Evolutionary conservation across 2,329 filamentous ascomycete genomes (phyloP).

Genomic region (Aspergillus tubingensis): DNA sequence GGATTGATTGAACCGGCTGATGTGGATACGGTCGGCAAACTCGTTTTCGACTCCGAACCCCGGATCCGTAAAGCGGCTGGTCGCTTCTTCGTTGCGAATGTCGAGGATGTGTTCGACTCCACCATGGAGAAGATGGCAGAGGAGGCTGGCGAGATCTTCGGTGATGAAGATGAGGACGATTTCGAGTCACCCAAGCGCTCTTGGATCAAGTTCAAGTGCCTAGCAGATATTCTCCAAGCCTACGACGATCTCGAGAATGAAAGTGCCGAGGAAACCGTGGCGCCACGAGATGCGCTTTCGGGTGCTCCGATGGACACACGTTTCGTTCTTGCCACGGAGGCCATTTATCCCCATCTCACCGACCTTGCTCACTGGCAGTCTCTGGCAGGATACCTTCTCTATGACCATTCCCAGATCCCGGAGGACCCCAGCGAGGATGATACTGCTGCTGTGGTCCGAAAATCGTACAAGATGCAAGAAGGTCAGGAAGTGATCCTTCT

Average conservation of each 20-base stretch:
- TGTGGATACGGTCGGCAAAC: constrained; percentile 80
- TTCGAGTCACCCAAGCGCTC: constrained; percentile 73
- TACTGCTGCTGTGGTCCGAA: constrained; percentile 65
- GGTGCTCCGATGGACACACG: constrained; percentile 72
- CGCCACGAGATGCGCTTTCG: constrained; percentile 51
- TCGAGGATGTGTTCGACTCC: constrained; percentile 76
- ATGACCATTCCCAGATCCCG: constrained; percentile 75
- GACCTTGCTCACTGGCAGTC: constrained; percentile 86
- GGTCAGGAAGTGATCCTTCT: constrained; percentile 82
- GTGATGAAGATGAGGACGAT: constrained; percentile 70
- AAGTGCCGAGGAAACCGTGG: constrained; percentile 24
- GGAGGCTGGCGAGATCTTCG: constrained; percentile 72
- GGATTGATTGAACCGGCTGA: constrained; percentile 89
- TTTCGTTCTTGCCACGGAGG: constrained; percentile 82
- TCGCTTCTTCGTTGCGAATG: constrained; percentile 84
- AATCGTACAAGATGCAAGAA: constrained; percentile 70
- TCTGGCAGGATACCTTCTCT: constrained; percentile 84
- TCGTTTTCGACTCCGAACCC: constrained; percentile 85
- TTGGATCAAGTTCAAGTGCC: constrained; percentile 90
- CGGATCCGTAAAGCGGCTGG: constrained; percentile 86
- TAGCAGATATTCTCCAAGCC: constrained; percentile 77
- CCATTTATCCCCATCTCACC: constrained; percentile 76
- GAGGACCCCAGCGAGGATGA: constrained; percentile 57
- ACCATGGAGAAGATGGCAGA: constrained; percentile 85
- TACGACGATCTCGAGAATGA: constrained; percentile 69